A percentile compares a stretch with the other conserved stretches of the same genome.
Evolutionary conservation across 345 rosid genomes (phyloP).

Genomic region (Raphanus raphanistrum): DNA sequence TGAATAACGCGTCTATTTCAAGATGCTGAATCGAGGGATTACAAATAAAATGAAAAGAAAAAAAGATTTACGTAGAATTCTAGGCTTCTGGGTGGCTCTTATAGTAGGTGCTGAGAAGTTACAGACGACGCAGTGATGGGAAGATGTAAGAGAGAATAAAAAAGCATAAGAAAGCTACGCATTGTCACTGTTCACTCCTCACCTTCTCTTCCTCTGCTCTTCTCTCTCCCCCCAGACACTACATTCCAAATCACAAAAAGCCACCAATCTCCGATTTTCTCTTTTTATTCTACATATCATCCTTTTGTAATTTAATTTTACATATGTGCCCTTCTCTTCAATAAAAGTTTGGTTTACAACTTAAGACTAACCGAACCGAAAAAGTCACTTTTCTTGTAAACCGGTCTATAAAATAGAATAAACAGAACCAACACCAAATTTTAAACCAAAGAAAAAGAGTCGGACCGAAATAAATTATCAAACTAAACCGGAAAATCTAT

Average conservation of each 20-base stretch:
- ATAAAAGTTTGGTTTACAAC: not conserved
- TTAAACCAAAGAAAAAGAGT: not conserved
- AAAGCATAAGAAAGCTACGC: slow-evolving; percentile 30
- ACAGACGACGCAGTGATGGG: slow-evolving; percentile 35
- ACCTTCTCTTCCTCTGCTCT: slow-evolving; percentile 19
- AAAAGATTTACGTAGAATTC: not conserved
- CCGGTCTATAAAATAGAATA: not conserved
- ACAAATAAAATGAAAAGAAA: not conserved
- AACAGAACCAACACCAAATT: not conserved
- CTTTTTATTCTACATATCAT: not conserved
- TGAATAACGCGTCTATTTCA: not conserved
- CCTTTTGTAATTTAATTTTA: not conserved
- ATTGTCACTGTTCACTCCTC: slow-evolving; percentile 33
- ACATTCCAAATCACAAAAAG: slow-evolving; percentile 34
- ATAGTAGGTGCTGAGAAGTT: slow-evolving; percentile 28
- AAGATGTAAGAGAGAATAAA: slow-evolving; percentile 27
- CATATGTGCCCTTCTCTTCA: slow-evolving; percentile 1
- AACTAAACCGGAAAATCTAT: not conserved
- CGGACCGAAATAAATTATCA: not conserved
- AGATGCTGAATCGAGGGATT: slow-evolving; percentile 3
- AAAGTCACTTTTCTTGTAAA: not conserved
- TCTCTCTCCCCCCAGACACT: slow-evolving; percentile 24
- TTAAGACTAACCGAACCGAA: not conserved
- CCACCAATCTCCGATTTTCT: slow-evolving; percentile 13
- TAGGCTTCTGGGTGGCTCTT: slow-evolving; percentile 23